Conservation (phyloP, 2,329 filamentous ascomycete species). For the Myriosclerotinia scirpicola region DNA sequence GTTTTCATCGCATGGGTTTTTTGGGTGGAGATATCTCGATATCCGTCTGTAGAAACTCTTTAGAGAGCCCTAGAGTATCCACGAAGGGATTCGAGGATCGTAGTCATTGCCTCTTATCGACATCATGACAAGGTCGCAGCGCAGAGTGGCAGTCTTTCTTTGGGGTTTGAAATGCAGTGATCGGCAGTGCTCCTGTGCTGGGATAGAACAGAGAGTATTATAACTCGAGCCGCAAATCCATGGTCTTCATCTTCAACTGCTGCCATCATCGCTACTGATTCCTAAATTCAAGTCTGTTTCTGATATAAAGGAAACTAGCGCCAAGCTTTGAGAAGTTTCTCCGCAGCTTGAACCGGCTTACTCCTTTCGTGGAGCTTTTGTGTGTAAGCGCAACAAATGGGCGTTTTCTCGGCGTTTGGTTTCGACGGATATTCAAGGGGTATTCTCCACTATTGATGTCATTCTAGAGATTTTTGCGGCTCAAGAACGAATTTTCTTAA, state of each 20-base stretch:
- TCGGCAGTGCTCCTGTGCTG: neutral
- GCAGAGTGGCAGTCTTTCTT: neutral
- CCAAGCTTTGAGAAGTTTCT: neutral
- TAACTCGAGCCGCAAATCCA: neutral
- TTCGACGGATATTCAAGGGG: neutral
- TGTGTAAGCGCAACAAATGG: slow-evolving; percentile 2
- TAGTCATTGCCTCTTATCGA: neutral
- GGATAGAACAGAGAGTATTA: neutral
- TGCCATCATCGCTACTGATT: neutral
- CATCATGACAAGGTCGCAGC: neutral
- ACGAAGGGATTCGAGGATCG: neutral
- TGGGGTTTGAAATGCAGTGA: neutral
- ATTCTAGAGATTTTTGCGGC: neutral
- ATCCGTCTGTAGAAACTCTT: no score
- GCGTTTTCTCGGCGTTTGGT: neutral
- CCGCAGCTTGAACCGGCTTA: neutral
- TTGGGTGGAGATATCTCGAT: neutral
- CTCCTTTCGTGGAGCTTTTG: neutral
- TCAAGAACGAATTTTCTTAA: neutral
- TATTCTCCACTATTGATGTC: neutral
- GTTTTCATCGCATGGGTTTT: neutral
- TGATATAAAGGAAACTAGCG: neutral
- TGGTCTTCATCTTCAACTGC: neutral
- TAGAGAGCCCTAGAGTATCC: neutral
- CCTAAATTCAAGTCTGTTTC: neutral